phyloP scores from a whole-genome alignment of 345 rosid species.

The Citrus glauca region DNA sequence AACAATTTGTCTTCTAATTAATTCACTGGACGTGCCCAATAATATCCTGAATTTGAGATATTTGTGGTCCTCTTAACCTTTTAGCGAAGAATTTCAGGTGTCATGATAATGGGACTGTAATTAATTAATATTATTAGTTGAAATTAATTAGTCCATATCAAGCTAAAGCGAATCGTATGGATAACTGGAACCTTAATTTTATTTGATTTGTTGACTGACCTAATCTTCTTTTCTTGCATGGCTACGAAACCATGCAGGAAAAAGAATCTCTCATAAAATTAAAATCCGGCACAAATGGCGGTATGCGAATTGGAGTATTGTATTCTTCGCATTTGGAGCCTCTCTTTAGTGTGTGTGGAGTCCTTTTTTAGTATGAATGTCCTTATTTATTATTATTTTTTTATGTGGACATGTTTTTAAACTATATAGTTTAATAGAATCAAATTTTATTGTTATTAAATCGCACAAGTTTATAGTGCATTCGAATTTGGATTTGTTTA shows the following conservation, averaged over 20 bases:
- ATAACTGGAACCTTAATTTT: not conserved
- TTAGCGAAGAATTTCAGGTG: not conserved
- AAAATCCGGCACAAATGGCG: not conserved
- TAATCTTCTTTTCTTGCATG: not conserved
- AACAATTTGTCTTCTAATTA: not conserved
- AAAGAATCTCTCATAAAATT: constrained; percentile 3
- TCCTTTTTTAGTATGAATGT: no score
- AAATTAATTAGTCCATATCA: not conserved
- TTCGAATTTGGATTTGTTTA: no score
- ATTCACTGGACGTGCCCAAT: not conserved
- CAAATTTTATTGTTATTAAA: no score
- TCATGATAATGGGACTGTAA: not conserved
- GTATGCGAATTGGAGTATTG: not conserved
- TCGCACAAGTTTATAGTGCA: no score
- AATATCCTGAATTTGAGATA: constrained; percentile 1
- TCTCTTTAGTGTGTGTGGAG: no score
- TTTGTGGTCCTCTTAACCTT: not conserved
- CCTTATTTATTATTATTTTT: fast-evolving
- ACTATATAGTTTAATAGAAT: no score
- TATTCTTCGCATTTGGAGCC: not conserved
- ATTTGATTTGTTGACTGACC: not conserved
- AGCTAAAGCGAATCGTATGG: not conserved
- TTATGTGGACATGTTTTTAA: no score
- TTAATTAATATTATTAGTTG: not conserved
- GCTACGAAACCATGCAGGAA: constrained; percentile 1